phyloP scores from a whole-genome alignment of 352 stramenopile species.

The Globisporangium cederbergense region DNA sequence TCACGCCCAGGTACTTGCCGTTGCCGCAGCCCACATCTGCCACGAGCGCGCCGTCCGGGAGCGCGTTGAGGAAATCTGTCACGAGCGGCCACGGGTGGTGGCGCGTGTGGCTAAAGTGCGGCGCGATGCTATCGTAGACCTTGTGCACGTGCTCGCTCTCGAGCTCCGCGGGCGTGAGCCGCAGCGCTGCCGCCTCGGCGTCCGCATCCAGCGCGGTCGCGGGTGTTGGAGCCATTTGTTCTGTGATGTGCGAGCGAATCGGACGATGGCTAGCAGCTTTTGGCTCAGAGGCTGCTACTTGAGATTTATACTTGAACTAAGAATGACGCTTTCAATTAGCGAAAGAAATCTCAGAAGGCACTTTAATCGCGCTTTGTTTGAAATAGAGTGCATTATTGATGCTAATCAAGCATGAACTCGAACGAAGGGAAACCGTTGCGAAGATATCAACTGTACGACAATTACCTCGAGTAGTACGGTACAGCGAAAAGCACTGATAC shows the following conservation, averaged over 20 bases:
- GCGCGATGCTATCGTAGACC: slow-evolving; percentile 82
- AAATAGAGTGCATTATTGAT: slow-evolving; percentile 6
- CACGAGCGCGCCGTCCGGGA: slow-evolving; percentile 52
- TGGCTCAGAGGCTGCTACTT: background rate
- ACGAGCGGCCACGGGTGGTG: slow-evolving; percentile 82
- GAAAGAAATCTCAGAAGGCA: too few species aligned
- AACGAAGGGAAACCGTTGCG: too few species aligned
- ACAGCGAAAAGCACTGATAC: too few species aligned
- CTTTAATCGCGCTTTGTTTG: background rate
- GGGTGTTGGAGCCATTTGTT: slow-evolving; percentile 7
- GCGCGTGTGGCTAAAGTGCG: slow-evolving; percentile 82
- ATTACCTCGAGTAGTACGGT: too few species aligned
- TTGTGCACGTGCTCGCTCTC: slow-evolving; percentile 82
- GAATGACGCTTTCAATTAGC: background rate
- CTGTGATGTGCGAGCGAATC: background rate
- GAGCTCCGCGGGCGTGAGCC: slow-evolving; percentile 44
- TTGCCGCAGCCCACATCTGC: slow-evolving; percentile 82
- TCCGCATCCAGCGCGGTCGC: background rate
- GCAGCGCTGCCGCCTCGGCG: background rate
- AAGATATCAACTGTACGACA: too few species aligned
- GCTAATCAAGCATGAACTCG: slow-evolving; percentile 3
- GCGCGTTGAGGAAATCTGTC: slow-evolving; percentile 45
- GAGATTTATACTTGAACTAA: background rate
- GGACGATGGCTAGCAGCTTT: background rate
- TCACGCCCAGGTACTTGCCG: slow-evolving; percentile 76